These are phyloP conservation scores for Hanseniaspora gamundiae DNA, from an alignment of 1,139 yeast genomes.

Conservation along the genomic window DNA sequence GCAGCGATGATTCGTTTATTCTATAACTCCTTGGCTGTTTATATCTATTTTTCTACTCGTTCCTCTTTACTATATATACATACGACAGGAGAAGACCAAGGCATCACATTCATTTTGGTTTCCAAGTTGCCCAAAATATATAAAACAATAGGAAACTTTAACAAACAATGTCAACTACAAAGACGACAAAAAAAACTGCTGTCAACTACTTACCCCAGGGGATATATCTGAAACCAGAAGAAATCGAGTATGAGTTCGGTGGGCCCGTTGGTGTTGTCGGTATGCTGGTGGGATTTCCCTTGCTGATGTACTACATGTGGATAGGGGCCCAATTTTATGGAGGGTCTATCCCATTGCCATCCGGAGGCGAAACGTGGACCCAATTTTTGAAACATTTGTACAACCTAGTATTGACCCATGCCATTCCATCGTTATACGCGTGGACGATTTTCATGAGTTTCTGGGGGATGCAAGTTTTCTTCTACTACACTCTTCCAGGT, in stretches of 20 bases:
- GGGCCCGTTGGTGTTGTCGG: conserved; percentile 86
- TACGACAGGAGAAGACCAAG: background rate
- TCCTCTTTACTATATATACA: background rate
- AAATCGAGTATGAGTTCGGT: conserved; percentile 76
- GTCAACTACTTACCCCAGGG: conserved; percentile 20
- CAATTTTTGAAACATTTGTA: conserved; percentile 39
- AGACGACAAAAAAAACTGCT: background rate
- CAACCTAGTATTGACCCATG: conserved; percentile 36
- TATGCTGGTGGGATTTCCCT: conserved; percentile 90
- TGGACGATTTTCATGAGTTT: conserved; percentile 64
- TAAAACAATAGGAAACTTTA: too few relatives aligned
- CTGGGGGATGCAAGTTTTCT: conserved; percentile 54
- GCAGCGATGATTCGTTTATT: too few relatives aligned
- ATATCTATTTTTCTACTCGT: too few relatives aligned
- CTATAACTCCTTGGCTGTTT: too few relatives aligned
- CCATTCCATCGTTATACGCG: conserved; percentile 55
- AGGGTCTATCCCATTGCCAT: conserved; percentile 64
- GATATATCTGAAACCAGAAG: conserved; percentile 29
- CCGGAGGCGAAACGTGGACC: conserved; percentile 39
- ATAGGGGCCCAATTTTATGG: conserved; percentile 69
- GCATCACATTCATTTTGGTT: background rate
- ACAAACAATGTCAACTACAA: background rate
- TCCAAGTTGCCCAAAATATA: too few relatives aligned
- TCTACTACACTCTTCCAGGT: conserved; percentile 87
- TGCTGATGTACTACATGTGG: conserved; percentile 96